phyloP scores from a whole-genome alignment of 768 basidiomycete species.

The Russula griseocarnosa region DNA sequence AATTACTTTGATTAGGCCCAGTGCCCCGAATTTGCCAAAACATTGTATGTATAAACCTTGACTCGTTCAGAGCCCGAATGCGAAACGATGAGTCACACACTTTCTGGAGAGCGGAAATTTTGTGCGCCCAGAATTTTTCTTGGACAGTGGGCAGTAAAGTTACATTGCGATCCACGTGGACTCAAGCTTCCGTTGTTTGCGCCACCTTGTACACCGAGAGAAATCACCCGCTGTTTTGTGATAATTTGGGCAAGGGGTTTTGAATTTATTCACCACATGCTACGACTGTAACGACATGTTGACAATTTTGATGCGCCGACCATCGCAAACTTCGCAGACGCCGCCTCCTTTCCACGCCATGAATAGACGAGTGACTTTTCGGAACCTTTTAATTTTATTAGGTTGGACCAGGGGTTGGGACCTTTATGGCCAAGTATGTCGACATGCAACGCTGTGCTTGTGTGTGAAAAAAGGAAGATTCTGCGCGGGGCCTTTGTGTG shows the following conservation, averaged over 20 bases:
- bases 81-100: not conserved
- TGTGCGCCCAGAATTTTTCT: not conserved
- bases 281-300: slow-evolving; percentile 14
- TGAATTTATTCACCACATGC: not conserved
- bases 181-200: not conserved
- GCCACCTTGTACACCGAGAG: not conserved
- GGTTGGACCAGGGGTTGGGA: not conserved
- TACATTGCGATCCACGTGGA: not conserved
- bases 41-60: not conserved
- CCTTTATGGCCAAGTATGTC: slow-evolving; percentile 3
- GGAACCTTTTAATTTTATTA: slow-evolving; percentile 18
- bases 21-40: not conserved
- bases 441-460: not conserved
- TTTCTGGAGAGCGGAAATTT: not conserved
- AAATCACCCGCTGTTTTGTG: slow-evolving; percentile 1
- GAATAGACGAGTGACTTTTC: not conserved
- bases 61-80: not conserved
- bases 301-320: slow-evolving; percentile 4
- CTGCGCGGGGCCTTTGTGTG: not conserved
- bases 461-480: slow-evolving; percentile 5
- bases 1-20: not conserved
- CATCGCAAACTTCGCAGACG: not conserved
- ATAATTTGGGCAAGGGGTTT: slow-evolving; percentile 1
- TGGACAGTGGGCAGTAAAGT: slow-evolving; percentile 2
- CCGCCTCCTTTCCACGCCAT: slow-evolving; percentile 13